A percentile compares a stretch with the other conserved stretches of the same genome.
Conservation (phyloP, 2,329 filamentous ascomycete species). For the Botryosphaeria dothidea region DNA sequence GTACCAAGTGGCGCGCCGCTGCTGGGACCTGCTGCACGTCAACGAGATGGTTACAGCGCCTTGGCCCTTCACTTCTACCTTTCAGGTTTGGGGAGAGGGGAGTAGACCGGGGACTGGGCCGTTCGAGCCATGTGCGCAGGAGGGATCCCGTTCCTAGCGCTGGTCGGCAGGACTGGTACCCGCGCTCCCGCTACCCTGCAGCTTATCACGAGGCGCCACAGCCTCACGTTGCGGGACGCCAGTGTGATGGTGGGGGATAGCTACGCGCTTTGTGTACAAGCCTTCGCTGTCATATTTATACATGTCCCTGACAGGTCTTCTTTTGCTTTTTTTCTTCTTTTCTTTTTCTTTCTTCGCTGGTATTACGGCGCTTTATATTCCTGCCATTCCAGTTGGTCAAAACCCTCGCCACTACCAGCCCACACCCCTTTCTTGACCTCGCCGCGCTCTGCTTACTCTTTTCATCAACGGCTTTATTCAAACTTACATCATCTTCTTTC, state of each 20-base stretch:
- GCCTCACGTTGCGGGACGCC: background rate
- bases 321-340: background rate
- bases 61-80: background rate
- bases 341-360: background rate
- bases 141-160: background rate
- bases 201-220: conserved; percentile 12
- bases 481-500: background rate
- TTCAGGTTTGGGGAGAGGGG: background rate
- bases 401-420: background rate
- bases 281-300: background rate
- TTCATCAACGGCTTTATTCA: background rate
- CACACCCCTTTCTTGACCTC: background rate
- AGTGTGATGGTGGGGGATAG: background rate
- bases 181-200: background rate
- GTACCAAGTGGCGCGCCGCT: background rate
- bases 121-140: background rate
- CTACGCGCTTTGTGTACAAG: background rate
- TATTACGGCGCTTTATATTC: background rate
- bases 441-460: background rate
- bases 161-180: background rate
- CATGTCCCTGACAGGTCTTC: background rate
- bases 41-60: background rate
- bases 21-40: background rate
- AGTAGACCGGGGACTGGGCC: background rate
- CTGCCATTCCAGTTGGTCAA: background rate